Conservation (phyloP, 768 basidiomycete species). For the Xanthoconium stramineum region DNA sequence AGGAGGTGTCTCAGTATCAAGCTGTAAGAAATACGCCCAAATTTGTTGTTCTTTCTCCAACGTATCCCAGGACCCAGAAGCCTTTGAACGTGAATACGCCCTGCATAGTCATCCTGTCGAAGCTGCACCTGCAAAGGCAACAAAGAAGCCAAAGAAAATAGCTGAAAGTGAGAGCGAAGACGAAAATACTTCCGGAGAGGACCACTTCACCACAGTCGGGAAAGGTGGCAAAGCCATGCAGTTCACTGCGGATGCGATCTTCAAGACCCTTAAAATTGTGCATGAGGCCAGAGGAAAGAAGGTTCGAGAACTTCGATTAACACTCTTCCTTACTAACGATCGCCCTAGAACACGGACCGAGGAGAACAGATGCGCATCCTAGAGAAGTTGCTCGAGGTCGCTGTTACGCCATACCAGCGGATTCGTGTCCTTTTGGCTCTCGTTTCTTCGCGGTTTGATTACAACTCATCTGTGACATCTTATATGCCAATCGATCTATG, state of each 20-base stretch:
- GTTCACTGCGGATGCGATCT: conserved; percentile 80
- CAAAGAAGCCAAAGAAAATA: conserved; percentile 36
- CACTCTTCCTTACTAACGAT: background rate
- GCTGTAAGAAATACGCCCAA: conserved; percentile 45
- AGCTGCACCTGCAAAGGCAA: conserved; percentile 33
- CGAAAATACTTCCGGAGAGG: conserved; percentile 39
- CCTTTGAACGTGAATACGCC: conserved; percentile 75
- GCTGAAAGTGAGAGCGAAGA: conserved; percentile 41
- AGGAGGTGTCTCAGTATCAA: conserved; percentile 73
- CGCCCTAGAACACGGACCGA: conserved; percentile 86
- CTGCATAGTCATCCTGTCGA: conserved; percentile 48
- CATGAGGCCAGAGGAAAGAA: conserved; percentile 96
- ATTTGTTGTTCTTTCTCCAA: background rate
- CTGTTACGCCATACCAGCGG: conserved; percentile 84
- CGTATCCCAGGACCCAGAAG: conserved; percentile 73
- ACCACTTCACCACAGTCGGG: conserved; percentile 87
- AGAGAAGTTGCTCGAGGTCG: conserved; percentile 81
- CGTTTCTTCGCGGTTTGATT: conserved; percentile 94
- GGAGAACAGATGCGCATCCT: conserved; percentile 91
- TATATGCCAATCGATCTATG: conserved; percentile 94
- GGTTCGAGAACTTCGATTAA: conserved; percentile 43
- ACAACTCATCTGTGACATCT: conserved; percentile 80
- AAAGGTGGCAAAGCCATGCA: conserved; percentile 83
- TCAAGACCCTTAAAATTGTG: conserved; percentile 87
- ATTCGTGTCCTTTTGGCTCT: conserved; percentile 93